Base-by-base conservation (phyloP, 1,284 basidiomycete species). In the Rhodotorula sp. region DNA sequence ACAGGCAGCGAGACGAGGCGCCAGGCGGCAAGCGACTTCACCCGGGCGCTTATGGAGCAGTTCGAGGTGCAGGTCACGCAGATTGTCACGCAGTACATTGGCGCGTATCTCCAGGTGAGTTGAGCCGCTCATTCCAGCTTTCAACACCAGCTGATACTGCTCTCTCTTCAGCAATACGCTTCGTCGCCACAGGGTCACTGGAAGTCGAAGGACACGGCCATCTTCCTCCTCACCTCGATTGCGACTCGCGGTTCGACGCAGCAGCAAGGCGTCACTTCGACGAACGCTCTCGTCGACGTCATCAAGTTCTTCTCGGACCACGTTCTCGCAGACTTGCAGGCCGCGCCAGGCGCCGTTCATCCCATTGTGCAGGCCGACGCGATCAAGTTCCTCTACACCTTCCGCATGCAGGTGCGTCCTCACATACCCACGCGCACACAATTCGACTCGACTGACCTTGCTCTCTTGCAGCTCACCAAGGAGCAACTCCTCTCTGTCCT, bases 301-400 rank as follows among this genome's bases (percentile, higher is more conserved):
- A 91, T 99, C 74, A 86, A 92, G 74, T 98, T 97, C 84, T 99
- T 99, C 82, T 91, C 90, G 18, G 87, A 94, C 58, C 87, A 97
- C 79, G 89, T 99, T 22, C 91, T 89, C 78, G 83, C 88, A 74
- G 96, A 99, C 80, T 82, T 98, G 54, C 89, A 94, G 79, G 88
- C 89, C 2, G 81, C 83, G 1, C 83, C 85, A 7, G 86, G 86
- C 3, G 82, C 83, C 22, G 88, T 91, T 0, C 89, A 96, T 78
- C 90, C 94, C 8, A 92, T 99, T 76, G 83, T 99, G 52, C 92
- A 94, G 77, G 94, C 96, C 47, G 94, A 98, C 80, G 94, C 94
- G 7, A 98, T 99, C 80, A 89, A 92, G 65, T 96, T 92, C 82
- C 81, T 96, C 61, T 86, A 92, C 78, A 96, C 92, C 0, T 99